Evolutionary conservation across 345 rosid species (phyloP).

Genomic region (Dimocarpus longan): DNA sequence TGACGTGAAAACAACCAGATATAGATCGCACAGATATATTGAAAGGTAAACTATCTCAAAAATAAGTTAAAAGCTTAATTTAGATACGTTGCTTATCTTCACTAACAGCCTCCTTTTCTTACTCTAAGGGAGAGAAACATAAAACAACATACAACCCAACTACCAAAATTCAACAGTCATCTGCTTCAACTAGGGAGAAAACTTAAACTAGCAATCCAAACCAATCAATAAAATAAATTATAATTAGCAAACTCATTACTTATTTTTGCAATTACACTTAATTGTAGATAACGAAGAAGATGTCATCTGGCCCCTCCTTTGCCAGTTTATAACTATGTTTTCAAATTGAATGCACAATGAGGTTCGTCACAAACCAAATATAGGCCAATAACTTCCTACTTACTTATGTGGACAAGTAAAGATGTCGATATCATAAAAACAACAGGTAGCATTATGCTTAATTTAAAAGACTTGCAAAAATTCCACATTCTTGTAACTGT

Average conservation of each 20-base stretch:
- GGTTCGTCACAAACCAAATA: neutral
- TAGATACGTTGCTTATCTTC: neutral
- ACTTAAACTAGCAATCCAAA: neutral
- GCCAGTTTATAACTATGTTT: neutral
- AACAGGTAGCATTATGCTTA: neutral
- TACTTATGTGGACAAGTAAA: neutral
- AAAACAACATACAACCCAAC: neutral
- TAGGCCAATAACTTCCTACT: neutral
- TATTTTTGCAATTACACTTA: neutral
- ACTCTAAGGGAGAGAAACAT: neutral
- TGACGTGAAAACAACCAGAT: neutral
- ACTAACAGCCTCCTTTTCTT: neutral
- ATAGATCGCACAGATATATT: neutral
- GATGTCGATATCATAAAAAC: conserved; percentile 3
- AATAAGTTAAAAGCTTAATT: neutral
- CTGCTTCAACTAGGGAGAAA: neutral
- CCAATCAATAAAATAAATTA: neutral
- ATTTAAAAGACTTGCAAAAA: neutral
- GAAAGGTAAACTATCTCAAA: neutral
- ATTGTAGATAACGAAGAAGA: neutral
- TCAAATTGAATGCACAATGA: neutral
- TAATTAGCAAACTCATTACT: neutral
- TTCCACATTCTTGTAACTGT: neutral
- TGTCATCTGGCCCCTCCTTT: neutral
- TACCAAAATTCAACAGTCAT: neutral